Evolutionary conservation across 148 eudicot species (phyloP), one percentile per base, ranked within the genome.

Genomic region (Rhododendron molle): DNA sequence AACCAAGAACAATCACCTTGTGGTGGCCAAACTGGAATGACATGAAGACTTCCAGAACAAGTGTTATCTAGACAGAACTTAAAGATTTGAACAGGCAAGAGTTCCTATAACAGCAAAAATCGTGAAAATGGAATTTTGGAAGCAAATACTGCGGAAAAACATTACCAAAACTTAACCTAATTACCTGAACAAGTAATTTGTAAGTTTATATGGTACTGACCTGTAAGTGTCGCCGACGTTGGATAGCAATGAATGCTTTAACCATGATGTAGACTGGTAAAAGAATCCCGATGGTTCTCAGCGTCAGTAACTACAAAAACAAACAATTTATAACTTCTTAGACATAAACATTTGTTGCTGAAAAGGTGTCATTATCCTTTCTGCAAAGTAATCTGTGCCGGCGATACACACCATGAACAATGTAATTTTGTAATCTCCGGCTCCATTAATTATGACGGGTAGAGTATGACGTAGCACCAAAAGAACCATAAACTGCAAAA

Each of bases 381-480:
- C 11, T 56, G 46, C 28, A 21, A 76, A 76, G 56, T 23, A 62
- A 78, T 12, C 7, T 50, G 26, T 56, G 40, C 28, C 4, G 2
- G 58, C 65, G 54, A 44, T 73, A 83, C 93, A 89, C 83, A 94
- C 97, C 76, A 83, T 90, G 86, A 91, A 89, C 47, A 93, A 76
- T 52, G 92, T 87, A 79, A 88, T 73, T 23, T 96, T 89, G 83
- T 92, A 92, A 73, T 90, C 94, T 85, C 90, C 94, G 20, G 92
- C 89, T 38, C 88, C 92, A 80, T 85, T 85, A 30, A 93, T 32
- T 30, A 94, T 79, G 85, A 94, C 83, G 2, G 98, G 97, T 69
- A 94, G 90, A 36, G 95, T 90, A 76, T 92, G 96, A 44, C 96
- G 97, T 69, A 95, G 81, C 83, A 93, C 89, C 88, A 95, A 88